A percentile compares a stretch with the other conserved stretches of the same genome.
These are phyloP conservation scores for Hypoxylon sp. DNA, from an alignment of 2,329 filamentous ascomycete species.

Conservation along the genomic window DNA sequence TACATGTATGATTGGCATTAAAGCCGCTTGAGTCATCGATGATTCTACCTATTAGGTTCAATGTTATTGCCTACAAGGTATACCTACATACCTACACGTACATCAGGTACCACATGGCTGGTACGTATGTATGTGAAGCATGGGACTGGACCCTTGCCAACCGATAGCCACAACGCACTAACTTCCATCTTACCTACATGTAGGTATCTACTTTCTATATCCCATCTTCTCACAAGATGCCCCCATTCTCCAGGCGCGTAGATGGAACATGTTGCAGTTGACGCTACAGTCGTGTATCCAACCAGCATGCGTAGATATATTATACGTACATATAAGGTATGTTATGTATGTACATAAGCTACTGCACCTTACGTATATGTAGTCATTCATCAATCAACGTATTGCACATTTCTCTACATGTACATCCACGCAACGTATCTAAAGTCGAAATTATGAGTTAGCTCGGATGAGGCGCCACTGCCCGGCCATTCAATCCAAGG, in stretches of 20 bases:
- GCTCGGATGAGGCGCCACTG: constrained; percentile 10
- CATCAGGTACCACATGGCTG: no score
- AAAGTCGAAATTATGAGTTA: constrained; percentile 1
- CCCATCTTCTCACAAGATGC: constrained; percentile 1
- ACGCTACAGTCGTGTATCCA: constrained; percentile 34
- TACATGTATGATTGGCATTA: neutral
- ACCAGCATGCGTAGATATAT: constrained; percentile 14
- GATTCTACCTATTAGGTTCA: no score
- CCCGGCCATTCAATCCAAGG: constrained; percentile 1
- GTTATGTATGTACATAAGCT: neutral
- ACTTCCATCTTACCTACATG: neutral
- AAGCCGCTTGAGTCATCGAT: neutral
- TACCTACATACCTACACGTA: no score
- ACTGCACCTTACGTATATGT: constrained; percentile 3
- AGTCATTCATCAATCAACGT: neutral
- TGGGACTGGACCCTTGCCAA: no score
- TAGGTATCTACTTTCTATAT: neutral
- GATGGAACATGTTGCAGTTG: constrained; percentile 28
- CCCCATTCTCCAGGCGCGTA: constrained; percentile 3
- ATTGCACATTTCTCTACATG: constrained; percentile 1
- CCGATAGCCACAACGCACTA: neutral
- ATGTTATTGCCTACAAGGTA: no score
- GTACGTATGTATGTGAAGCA: no score
- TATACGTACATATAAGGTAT: neutral
- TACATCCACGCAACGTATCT: neutral